Evolutionary conservation across 768 basidiomycete genomes (phyloP), one percentile per base, ranked within the genome.

Genomic region (Lentinula lateritia): DNA sequence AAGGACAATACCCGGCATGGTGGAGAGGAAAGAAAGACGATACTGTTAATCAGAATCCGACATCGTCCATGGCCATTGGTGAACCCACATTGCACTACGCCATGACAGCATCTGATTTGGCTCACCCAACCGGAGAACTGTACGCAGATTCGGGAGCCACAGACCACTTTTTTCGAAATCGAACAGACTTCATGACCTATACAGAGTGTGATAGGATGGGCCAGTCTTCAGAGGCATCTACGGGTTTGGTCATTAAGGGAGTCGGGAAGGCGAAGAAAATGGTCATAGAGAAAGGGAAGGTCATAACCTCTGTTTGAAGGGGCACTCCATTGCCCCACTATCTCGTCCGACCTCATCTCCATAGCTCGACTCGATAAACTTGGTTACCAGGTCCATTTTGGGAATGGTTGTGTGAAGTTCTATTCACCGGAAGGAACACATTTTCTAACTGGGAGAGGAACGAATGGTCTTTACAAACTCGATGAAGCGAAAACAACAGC

Each of bases 311-410:
- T 58, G 0, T 67, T 73, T 41, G 42, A 42, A 3, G 62, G 70
- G 20, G 70, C 69, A 1, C 53, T 73, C 0, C 69, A 73, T 48
- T 67, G 67, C 0, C 72, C 71, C 0, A 67, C 69, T 20, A 56
- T 74, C 16, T 59, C 65, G 0, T 65, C 67, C 3, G 71, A 74
- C 52, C 68, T 73, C 1, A 50, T 73, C 6, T 72, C 70, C 0
- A 63, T 70, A 6, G 42, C 60, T 0, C 50, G 58, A 35, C 52
- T 72, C 12, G 66, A 69, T 46, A 38, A 35, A 0, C 64, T 67
- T 1, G 63, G 64, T 0, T 65, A 61, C 23, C 45, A 15, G 1
- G 50, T 68, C 0, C 52, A 59, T 1, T 70, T 71, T 55, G 63
- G 63, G 1, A 59, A 57, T 1, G 63, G 65, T 0, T 52, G 62